Evolutionary conservation across 2,329 filamentous ascomycete species (phyloP).

Genomic region (Cordyceps farinosa): DNA sequence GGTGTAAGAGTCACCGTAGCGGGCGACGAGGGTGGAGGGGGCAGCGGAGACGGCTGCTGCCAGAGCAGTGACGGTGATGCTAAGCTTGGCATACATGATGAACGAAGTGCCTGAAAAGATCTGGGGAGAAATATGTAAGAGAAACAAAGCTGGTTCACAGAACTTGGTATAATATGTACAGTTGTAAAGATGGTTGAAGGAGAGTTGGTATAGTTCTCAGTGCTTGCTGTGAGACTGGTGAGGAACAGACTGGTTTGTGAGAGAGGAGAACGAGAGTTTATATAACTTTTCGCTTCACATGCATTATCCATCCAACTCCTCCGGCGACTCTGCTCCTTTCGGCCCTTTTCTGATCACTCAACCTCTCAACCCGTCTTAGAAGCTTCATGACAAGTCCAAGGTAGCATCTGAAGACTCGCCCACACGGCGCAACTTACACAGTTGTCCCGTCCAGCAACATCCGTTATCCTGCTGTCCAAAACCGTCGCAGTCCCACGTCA

Average conservation of each 20-base stretch:
- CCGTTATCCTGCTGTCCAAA: neutral
- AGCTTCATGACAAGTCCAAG: neutral
- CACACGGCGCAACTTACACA: neutral
- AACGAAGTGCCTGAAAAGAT: neutral
- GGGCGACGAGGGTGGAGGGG: constrained; percentile 14
- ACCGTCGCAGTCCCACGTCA: neutral
- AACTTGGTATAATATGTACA: constrained; percentile 5
- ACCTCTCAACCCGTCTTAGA: neutral
- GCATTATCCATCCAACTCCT: neutral
- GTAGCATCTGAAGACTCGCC: neutral
- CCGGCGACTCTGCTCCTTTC: neutral
- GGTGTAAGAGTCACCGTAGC: constrained; percentile 22
- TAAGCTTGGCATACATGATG: constrained; percentile 13
- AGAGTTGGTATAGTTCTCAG: constrained; percentile 1
- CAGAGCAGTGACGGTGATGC: constrained; percentile 13
- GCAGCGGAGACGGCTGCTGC: constrained; percentile 15
- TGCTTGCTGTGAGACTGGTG: constrained; percentile 12
- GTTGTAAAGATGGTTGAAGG: neutral
- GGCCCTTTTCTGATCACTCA: neutral
- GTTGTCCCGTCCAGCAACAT: neutral
- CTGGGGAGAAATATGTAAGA: neutral
- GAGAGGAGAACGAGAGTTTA: neutral
- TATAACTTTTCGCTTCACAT: neutral
- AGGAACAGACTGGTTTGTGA: neutral
- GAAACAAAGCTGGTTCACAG: constrained; percentile 8